Percentiles rank a stretch among this genome's conserved stretches.
phyloP scores from a whole-genome alignment of 2,329 filamentous ascomycete species.

The Colletotrichum neosansevieriae region DNA sequence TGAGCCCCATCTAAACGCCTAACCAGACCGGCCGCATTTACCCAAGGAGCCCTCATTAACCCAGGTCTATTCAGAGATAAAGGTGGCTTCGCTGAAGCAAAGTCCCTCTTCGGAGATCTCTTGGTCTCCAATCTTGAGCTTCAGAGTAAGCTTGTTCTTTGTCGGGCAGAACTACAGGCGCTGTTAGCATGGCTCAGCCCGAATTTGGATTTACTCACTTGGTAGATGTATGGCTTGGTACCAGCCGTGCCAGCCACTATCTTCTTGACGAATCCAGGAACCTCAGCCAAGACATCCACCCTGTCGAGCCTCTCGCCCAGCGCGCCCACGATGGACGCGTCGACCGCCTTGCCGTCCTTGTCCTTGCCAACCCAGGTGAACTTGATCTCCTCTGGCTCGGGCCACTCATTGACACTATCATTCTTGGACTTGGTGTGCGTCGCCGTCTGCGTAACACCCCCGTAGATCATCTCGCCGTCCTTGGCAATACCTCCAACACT shows the following conservation, averaged over 20 bases:
- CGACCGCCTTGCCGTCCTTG: constrained; percentile 79
- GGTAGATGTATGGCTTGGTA: constrained; percentile 98
- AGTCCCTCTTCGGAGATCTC: constrained; percentile 82
- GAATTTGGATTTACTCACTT: constrained; percentile 65
- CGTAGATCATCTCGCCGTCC: constrained; percentile 83
- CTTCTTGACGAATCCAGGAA: constrained; percentile 94
- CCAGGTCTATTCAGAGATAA: constrained; percentile 75
- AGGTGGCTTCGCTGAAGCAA: constrained; percentile 93
- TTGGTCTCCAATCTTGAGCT: constrained; percentile 86
- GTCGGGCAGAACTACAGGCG: constrained; percentile 74
- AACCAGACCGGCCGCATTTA: constrained; percentile 32
- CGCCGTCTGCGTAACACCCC: constrained; percentile 73
- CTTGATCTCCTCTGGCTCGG: constrained; percentile 81
- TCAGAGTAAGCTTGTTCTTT: constrained; percentile 74
- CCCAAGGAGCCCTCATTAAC: constrained; percentile 32
- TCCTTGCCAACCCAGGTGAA: constrained; percentile 84
- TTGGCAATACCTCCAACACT: constrained; percentile 85
- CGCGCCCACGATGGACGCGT: constrained; percentile 75
- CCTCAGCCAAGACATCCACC: constrained; percentile 96
- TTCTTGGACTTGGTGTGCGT: constrained; percentile 77
- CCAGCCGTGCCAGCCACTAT: constrained; percentile 90
- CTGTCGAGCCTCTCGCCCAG: constrained; percentile 81
- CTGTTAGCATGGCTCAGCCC: constrained; percentile 42
- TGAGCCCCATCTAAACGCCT: constrained; percentile 37
- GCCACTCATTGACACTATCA: constrained; percentile 88